These are phyloP conservation scores for Paradendryphiella salina DNA, from an alignment of 2,329 filamentous ascomycete species.

Conservation along the genomic window DNA sequence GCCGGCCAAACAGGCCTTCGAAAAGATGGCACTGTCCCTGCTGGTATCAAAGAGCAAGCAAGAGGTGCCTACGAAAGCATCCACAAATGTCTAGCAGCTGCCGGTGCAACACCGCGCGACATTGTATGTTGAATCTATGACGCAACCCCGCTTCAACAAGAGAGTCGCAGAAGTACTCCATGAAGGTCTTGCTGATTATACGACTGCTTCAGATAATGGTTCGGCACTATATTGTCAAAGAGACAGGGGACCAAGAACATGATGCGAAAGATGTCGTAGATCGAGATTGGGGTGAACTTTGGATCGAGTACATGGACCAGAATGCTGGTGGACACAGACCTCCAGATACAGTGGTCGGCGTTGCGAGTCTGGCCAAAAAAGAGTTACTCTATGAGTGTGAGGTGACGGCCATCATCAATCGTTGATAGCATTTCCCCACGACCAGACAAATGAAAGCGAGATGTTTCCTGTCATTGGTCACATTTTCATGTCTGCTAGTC, in stretches of 20 bases:
- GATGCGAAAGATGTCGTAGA: constrained; percentile 31
- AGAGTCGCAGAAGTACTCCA: not conserved
- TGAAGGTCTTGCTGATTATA: not conserved
- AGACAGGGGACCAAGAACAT: constrained; percentile 32
- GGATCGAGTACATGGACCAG: constrained; percentile 45
- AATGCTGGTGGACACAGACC: constrained; percentile 41
- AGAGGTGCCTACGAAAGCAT: constrained; percentile 36
- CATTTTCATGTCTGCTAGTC: too few relatives aligned
- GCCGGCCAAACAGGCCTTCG: constrained; percentile 38
- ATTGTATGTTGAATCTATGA: constrained; percentile 19
- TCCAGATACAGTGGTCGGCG: constrained; percentile 45
- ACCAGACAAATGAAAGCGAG: not conserved
- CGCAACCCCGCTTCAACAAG: not conserved
- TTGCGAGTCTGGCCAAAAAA: constrained; percentile 39
- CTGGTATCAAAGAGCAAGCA: constrained; percentile 33
- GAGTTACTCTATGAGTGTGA: constrained; percentile 43
- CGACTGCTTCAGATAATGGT: constrained; percentile 28
- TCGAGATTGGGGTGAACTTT: constrained; percentile 39
- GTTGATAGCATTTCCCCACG: not conserved
- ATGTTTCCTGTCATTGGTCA: too few relatives aligned
- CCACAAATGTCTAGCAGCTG: constrained; percentile 31
- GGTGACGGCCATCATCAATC: constrained; percentile 35
- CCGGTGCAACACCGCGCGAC: constrained; percentile 40
- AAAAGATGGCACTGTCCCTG: constrained; percentile 14
- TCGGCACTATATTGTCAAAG: constrained; percentile 44